A percentile compares a stretch with the other conserved stretches of the same genome.
These are phyloP conservation scores for Hyparrhenia diplandra DNA, from an alignment of 176 grass and related monocot species.

Conservation along the genomic window DNA sequence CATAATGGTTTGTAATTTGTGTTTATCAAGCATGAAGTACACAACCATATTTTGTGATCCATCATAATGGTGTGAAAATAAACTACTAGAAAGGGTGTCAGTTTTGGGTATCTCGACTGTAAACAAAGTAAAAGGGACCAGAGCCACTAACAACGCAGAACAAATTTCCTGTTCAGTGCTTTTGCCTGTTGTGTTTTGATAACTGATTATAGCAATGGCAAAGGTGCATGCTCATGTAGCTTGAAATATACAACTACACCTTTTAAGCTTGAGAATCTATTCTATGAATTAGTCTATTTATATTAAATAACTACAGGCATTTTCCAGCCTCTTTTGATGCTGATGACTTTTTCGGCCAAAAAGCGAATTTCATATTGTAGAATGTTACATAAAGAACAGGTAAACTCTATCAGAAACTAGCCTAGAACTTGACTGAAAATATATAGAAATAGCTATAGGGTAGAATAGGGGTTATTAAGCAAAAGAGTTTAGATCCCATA, in stretches of 20 bases:
- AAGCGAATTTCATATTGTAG: constrained; percentile 32
- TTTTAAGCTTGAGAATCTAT: constrained; percentile 47
- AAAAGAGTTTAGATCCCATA: background rate
- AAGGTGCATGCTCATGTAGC: constrained; percentile 41
- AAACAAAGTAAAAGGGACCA: constrained; percentile 26
- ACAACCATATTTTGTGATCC: constrained; percentile 36
- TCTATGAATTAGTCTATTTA: constrained; percentile 34
- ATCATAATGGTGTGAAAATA: constrained; percentile 36
- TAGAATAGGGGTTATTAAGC: background rate
- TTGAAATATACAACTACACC: constrained; percentile 32
- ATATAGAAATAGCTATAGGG: background rate
- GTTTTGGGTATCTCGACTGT: constrained; percentile 24
- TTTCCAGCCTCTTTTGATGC: constrained; percentile 21
- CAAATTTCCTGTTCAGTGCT: constrained; percentile 29
- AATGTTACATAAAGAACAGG: constrained; percentile 21
- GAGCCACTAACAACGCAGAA: constrained; percentile 34
- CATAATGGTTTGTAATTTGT: constrained; percentile 31
- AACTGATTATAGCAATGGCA: constrained; percentile 38
- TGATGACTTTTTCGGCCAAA: constrained; percentile 30
- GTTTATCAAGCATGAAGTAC: constrained; percentile 19
- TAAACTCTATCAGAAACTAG: constrained; percentile 25
- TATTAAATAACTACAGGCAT: constrained; percentile 30
- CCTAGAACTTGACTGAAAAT: constrained; percentile 25
- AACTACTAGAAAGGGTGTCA: constrained; percentile 36
- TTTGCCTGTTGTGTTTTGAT: constrained; percentile 35